phyloP scores from a whole-genome alignment of 768 basidiomycete genomes.

The Russula dissimulans region DNA sequence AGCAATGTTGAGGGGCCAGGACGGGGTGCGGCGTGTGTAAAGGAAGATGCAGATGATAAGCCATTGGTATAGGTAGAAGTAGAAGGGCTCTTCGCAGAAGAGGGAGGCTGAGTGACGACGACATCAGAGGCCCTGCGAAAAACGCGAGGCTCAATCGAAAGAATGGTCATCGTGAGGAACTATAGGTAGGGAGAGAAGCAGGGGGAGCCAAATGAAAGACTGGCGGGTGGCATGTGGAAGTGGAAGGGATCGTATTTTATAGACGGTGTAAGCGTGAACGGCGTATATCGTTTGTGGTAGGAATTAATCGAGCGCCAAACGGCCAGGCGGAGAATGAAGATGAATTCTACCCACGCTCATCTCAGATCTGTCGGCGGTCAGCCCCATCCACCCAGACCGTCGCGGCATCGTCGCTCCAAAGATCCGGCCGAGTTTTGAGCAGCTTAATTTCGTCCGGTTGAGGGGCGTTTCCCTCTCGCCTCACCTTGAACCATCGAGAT shows the following conservation, averaged over 20 bases:
- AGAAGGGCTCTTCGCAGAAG: background rate
- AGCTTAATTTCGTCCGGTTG: background rate
- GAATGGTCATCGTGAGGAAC: slow-evolving; percentile 13
- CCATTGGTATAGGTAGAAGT: background rate
- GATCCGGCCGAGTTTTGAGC: background rate
- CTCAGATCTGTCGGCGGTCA: slow-evolving; percentile 8
- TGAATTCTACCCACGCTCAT: background rate
- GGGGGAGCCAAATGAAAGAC: background rate
- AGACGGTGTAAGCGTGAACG: background rate
- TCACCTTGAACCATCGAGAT: background rate
- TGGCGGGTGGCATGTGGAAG: background rate
- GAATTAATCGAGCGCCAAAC: background rate
- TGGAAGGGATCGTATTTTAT: slow-evolving; percentile 1
- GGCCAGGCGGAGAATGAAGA: background rate
- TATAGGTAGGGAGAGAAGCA: background rate
- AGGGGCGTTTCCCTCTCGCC: background rate
- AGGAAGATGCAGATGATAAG: background rate
- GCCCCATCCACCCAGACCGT: background rate
- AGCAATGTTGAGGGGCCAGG: slow-evolving; percentile 32
- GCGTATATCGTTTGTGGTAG: background rate
- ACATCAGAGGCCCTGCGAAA: background rate
- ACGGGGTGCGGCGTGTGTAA: background rate
- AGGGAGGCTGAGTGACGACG: background rate
- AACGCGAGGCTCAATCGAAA: slow-evolving; percentile 10
- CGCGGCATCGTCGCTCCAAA: background rate